Percentiles rank a stretch among this genome's conserved stretches.
Evolutionary conservation across 768 basidiomycete genomes (phyloP).

Genomic region (Punctularia strigosozonata): DNA sequence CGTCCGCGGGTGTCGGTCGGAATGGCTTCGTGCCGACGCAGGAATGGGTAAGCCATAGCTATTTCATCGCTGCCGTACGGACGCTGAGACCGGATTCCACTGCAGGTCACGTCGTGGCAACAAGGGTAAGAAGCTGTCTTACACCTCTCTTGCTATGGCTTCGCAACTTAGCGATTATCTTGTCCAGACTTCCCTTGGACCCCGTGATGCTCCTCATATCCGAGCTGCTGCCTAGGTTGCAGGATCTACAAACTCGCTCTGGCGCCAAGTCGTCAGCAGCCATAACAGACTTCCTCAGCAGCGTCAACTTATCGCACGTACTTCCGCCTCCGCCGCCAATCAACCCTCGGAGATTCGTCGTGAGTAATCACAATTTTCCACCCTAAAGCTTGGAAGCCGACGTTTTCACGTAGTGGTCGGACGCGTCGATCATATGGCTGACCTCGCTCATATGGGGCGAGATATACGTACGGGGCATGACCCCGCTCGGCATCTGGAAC

Average conservation of each 20-base stretch:
- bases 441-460: slow-evolving; percentile 94
- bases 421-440: slow-evolving; percentile 85
- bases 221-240: too few species aligned
- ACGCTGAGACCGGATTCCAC: slow-evolving; percentile 3
- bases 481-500: slow-evolving; percentile 83
- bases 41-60: slow-evolving; percentile 71
- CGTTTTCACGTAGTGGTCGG: slow-evolving; percentile 93
- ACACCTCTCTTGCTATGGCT: neutral
- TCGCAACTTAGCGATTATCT: neutral
- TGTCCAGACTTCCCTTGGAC: slow-evolving; percentile 72
- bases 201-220: too few species aligned
- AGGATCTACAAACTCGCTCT: slow-evolving; percentile 38
- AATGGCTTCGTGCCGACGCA: slow-evolving; percentile 94
- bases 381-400: too few species aligned
- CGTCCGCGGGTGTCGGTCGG: slow-evolving; percentile 63
- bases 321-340: slow-evolving; percentile 61
- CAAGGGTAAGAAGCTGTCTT: slow-evolving; percentile 69
- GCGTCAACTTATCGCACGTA: slow-evolving; percentile 55
- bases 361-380: slow-evolving; percentile 32
- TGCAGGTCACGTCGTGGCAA: slow-evolving; percentile 85
- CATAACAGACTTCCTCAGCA: slow-evolving; percentile 66
- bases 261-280: slow-evolving; percentile 52
- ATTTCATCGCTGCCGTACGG: neutral
- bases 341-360: slow-evolving; percentile 64
- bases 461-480: slow-evolving; percentile 84